Evolutionary conservation across 805 yeast species (phyloP), one percentile per base, ranked within the genome.

Genomic region (Tetrapisispora fleetii): DNA sequence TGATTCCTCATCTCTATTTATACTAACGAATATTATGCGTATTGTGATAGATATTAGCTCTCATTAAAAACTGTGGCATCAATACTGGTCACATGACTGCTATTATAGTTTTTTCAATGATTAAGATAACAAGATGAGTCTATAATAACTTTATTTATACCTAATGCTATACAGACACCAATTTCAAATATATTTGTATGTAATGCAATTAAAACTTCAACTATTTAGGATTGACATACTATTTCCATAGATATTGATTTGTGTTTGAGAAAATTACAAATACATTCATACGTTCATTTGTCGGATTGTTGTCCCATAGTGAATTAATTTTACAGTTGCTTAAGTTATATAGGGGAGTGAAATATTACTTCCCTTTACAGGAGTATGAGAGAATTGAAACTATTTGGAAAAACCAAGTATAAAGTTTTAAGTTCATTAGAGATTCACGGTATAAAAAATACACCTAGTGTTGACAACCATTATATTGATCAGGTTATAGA

Each of bases 371-470:
- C 10, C 28, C 28, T 16, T 38, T 21, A 9, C 6, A 21, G n/a
- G 11, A 22, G 5, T 11, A 59, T 59, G 62, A 53, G 52, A 37
- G 51, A 57, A 27, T 45, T 58, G 27, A 60, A 57, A 36, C 33
- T 58, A 17, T 51, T 59, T 35, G 59, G 62, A 9, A 54, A 46
- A 19, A 42, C 54, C 4, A 61, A 58, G 40, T 75, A 75, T 54
- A 54, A 60, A 50, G 65, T 63, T 50, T 68, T 75, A 44, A 56
- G 70, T 16, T 59, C 65, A 24, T 28, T 14, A 21, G 38, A 37
- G 18, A n/a, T 16, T 14, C 19, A 36, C 37, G 37, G 37, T 16
- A 24, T 27, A 16, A 27, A 13, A 40, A 17, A 19, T 8, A 24
- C 22, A n/a, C 24, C 33, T 14, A 14, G 28, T 27, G 37, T 19